Evolutionary conservation across 2,329 filamentous ascomycete species (phyloP).

Genomic region (Cercospora sp.): DNA sequence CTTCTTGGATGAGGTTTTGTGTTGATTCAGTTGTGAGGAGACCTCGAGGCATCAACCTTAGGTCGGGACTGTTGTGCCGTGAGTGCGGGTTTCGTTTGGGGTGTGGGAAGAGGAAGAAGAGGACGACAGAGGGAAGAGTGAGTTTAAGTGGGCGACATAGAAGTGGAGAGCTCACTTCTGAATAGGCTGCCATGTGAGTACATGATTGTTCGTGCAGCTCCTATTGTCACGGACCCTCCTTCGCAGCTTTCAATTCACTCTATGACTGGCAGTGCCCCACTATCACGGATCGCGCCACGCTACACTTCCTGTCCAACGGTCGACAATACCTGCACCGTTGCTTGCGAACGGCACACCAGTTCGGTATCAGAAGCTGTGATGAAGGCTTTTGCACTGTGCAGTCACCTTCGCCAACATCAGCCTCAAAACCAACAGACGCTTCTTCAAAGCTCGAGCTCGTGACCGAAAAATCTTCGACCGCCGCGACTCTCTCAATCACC

Average conservation of each 20-base stretch:
- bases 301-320: neutral
- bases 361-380: neutral
- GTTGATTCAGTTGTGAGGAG: neutral
- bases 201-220: neutral
- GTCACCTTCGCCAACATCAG: neutral
- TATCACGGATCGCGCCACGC: neutral
- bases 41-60: constrained; percentile 1
- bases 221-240: constrained; percentile 1
- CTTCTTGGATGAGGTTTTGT: constrained; percentile 8
- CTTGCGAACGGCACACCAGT: neutral
- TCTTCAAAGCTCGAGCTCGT: neutral
- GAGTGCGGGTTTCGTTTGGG: neutral
- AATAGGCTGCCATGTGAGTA: constrained; percentile 7
- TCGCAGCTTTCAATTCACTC: neutral
- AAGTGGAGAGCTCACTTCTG: constrained; percentile 3
- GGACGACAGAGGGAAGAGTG: neutral
- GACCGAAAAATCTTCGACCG: neutral
- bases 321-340: neutral
- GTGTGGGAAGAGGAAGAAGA: constrained; percentile 16
- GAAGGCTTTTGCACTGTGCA: neutral
- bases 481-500: no score
- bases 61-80: constrained; percentile 9
- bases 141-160: neutral
- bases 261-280: neutral
- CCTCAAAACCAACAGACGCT: neutral